phyloP scores from a whole-genome alignment of 208 protist species.

The Leishmania amazonensis region DNA sequence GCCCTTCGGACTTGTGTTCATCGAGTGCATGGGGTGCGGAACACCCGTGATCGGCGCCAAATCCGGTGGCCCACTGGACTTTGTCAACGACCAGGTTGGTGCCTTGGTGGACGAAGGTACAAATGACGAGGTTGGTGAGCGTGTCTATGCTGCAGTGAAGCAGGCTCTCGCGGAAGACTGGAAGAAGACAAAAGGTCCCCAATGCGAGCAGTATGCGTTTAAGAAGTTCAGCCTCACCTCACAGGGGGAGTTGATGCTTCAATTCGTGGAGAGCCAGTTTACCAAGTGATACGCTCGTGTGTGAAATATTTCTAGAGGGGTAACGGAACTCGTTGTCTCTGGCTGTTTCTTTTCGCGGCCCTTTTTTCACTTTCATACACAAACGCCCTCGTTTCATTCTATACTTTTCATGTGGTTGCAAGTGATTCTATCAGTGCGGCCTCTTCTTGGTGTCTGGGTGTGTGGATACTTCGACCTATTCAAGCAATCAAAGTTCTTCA shows the following conservation, averaged over 20 bases:
- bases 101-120: constrained; percentile 66
- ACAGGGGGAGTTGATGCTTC: constrained; percentile 58
- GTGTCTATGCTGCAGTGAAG: constrained; percentile 52
- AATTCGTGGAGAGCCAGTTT: constrained; percentile 55
- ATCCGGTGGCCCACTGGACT: constrained; percentile 79
- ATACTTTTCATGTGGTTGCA: not conserved
- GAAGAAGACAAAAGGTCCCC: constrained; percentile 69
- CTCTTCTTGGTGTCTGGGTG: not conserved
- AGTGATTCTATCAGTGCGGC: not conserved
- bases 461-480: not conserved
- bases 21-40: constrained; percentile 83
- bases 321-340: not conserved
- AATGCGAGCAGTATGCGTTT: constrained; percentile 57
- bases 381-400: constrained; percentile 6
- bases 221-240: constrained; percentile 58
- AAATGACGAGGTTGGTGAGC: constrained; percentile 49
- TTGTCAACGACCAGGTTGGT: constrained; percentile 70
- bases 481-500: not conserved
- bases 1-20: constrained; percentile 81
- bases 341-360: not conserved
- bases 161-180: constrained; percentile 69
- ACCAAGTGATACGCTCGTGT: constrained; percentile 6
- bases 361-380: not conserved
- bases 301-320: not conserved
- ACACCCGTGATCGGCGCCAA: constrained; percentile 80